Evolutionary conservation across 805 yeast species (phyloP), one percentile per base, ranked within the genome.

Genomic region (Metschnikowia chrysomelidarum): DNA sequence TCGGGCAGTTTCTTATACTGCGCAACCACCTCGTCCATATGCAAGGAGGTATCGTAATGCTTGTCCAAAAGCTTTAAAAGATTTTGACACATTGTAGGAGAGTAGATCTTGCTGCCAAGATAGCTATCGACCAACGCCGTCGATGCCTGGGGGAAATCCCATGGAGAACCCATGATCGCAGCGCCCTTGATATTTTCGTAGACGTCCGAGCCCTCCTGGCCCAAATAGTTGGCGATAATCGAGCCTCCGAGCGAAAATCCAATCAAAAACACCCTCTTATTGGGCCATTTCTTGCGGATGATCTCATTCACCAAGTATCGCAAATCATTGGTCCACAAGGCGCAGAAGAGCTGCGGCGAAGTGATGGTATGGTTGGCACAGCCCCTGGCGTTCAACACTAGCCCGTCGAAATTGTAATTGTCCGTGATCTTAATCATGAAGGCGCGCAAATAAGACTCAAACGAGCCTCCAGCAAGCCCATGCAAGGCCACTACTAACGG

Each of bases 391-490:
- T 82, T 82, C 31, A 84, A 51, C 13, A 80, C 82, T 30, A 79
- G 53, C 14, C 67, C 81, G 58, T 81, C 77, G 53, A 78, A 69
- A 43, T 64, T 50, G 36, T 62, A 60, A 11, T 61, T 59, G 1
- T 55, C 49, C 20, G 72, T 67, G 30, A 80, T 57, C 14, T 60
- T 56, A 29, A 63, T 60, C 23, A 76, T 59, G 24, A 78, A 61
- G 7, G 82, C 72, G 43, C 87, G 69, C 30, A 83, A 74, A 38
- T 80, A 80, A 14, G 85, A 78, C 54, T 84, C 93, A 48, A 80
- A 84, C 11, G 87, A 78, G 1, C 94, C 94, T 40, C 93, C 91
- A 18, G 85, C 82, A 24, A 84, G 64, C 2, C 93, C 94, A 51
- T 84, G 91, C 31, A 73, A 59, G 7, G 82, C 75, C 20, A 84